These are phyloP conservation scores for Streptanthus diversifolius DNA, from an alignment of 345 rosid species.

Conservation along the genomic window DNA sequence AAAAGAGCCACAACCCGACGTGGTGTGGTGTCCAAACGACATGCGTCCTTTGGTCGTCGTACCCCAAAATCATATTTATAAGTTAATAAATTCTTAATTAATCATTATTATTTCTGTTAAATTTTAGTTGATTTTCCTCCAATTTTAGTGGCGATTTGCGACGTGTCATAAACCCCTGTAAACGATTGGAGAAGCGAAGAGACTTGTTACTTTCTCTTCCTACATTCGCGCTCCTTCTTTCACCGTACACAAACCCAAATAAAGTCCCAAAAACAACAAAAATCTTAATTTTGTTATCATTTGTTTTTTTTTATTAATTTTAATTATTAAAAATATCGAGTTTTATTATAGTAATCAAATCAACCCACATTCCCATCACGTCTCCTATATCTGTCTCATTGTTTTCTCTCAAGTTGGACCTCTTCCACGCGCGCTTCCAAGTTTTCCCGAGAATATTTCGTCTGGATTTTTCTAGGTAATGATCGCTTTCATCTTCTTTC, in stretches of 20 bases:
- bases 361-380: constrained; percentile 33
- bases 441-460: not conserved
- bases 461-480: not conserved
- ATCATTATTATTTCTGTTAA: constrained; percentile 14
- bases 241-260: constrained; percentile 20
- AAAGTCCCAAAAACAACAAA: not conserved
- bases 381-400: constrained; percentile 16
- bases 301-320: not conserved
- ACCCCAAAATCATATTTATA: not conserved
- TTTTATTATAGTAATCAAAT: constrained; percentile 26
- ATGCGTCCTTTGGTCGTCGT: not conserved
- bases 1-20: not conserved
- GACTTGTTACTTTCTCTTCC: constrained; percentile 14
- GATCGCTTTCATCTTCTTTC: constrained; percentile 2
- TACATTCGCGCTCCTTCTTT: constrained; percentile 30
- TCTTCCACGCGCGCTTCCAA: constrained; percentile 18
- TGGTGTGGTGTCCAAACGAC: not conserved
- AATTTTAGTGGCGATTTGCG: not conserved
- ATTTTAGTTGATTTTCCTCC: not conserved
- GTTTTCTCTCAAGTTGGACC: constrained; percentile 25
- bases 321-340: not conserved
- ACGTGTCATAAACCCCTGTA: constrained; percentile 20
- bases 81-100: not conserved
- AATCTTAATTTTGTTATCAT: not conserved
- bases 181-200: constrained; percentile 21